These are phyloP conservation scores for Vitis rotundifolia DNA, from an alignment of 164 flowering plant genomes.

Conservation along the genomic window DNA sequence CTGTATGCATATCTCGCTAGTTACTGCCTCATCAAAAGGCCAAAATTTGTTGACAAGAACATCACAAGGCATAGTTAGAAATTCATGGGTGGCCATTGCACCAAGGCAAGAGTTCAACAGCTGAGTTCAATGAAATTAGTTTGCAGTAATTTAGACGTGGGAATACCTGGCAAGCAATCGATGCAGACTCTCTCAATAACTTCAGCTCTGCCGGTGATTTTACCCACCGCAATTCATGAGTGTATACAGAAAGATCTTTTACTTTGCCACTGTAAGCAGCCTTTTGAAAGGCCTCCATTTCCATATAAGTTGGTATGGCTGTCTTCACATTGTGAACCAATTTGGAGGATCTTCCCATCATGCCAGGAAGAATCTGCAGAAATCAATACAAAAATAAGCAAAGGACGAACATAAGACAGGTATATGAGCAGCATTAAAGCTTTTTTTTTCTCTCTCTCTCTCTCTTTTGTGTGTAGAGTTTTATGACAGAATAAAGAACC, in stretches of 20 bases:
- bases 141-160: not conserved
- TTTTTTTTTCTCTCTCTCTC: too few species aligned
- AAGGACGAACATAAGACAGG: not conserved
- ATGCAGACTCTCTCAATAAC: constrained; percentile 84
- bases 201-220: constrained; percentile 85
- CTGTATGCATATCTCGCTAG: not conserved
- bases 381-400: constrained; percentile 8
- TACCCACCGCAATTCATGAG: constrained; percentile 73
- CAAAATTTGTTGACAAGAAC: not conserved
- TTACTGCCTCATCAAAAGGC: not conserved
- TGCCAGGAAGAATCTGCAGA: constrained; percentile 75
- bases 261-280: constrained; percentile 56
- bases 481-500: too few species aligned
- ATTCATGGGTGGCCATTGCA: not conserved
- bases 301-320: constrained; percentile 50
- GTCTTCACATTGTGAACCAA: constrained; percentile 70
- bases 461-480: too few species aligned
- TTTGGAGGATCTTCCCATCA: constrained; percentile 55
- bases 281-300: constrained; percentile 63
- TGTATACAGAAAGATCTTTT: constrained; percentile 59
- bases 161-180: constrained; percentile 89
- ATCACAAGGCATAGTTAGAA: not conserved
- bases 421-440: not conserved
- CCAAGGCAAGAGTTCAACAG: not conserved
- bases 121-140: not conserved